Evolutionary conservation across 2,329 filamentous ascomycete species (phyloP).

Genomic region (Beauveria pseudobassiana): DNA sequence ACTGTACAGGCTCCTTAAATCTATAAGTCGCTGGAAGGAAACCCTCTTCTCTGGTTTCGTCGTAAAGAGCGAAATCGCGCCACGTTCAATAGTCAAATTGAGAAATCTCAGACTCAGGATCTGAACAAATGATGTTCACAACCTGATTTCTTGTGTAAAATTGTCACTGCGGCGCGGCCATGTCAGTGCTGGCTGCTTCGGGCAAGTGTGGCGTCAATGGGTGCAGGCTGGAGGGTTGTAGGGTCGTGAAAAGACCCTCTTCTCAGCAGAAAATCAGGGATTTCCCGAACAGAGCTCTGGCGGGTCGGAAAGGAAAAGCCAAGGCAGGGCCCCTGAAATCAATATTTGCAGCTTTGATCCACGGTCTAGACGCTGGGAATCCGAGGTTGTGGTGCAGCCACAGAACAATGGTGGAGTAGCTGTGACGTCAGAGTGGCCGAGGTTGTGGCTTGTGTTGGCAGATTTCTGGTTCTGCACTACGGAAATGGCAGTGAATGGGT

Average conservation of each 20-base stretch:
- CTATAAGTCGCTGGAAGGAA: neutral
- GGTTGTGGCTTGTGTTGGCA: neutral
- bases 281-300: neutral
- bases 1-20: no score
- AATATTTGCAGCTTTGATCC: neutral
- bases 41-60: no score
- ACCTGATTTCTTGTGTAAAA: neutral
- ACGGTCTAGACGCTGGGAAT: neutral
- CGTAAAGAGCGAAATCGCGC: neutral
- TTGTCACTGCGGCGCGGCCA: neutral
- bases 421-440: neutral
- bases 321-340: neutral
- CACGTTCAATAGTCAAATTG: neutral
- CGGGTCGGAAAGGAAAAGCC: neutral
- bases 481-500: neutral
- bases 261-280: neutral
- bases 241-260: neutral
- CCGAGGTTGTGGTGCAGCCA: neutral
- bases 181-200: neutral
- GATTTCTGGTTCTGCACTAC: neutral
- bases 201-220: neutral
- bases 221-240: neutral
- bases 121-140: neutral
- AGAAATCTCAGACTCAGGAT: neutral
- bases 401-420: neutral